A percentile compares a stretch with the other conserved stretches of the same genome.
phyloP scores from a whole-genome alignment of 345 rosid species.

The Gynandropsis gynandra region DNA sequence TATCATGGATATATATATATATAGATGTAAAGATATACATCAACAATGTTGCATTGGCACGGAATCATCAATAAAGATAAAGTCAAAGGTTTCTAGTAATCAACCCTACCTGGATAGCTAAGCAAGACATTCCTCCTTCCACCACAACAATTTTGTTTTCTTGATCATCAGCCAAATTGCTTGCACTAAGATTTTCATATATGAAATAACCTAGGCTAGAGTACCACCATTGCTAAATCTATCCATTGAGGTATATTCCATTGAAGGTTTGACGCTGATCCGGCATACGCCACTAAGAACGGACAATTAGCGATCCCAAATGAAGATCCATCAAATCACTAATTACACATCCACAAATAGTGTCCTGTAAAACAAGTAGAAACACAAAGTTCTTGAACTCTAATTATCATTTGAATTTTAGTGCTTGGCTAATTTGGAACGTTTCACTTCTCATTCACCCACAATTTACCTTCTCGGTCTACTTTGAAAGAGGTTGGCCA shows the following conservation, averaged over 20 bases:
- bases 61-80: too few relatives aligned
- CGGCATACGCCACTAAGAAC: conserved; percentile 72
- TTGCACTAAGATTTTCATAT: conserved; percentile 42
- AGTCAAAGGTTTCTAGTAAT: not conserved
- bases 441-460: too few relatives aligned
- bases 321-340: not conserved
- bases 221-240: conserved; percentile 76
- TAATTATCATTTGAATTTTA: too few relatives aligned
- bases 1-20: too few relatives aligned
- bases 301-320: conserved; percentile 23
- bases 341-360: not conserved
- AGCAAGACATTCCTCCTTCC: too few relatives aligned
- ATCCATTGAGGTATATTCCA: conserved; percentile 55
- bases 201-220: conserved; percentile 58
- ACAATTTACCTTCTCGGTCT: too few relatives aligned
- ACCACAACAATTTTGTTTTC: conserved; percentile 22
- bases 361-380: not conserved
- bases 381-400: not conserved
- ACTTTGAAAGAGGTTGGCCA: too few relatives aligned
- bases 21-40: too few relatives aligned
- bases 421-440: too few relatives aligned
- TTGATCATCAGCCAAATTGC: conserved; percentile 25
- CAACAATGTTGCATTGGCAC: too few relatives aligned
- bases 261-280: conserved; percentile 79
- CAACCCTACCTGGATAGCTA: conserved; percentile 42